phyloP scores from a whole-genome alignment of 331 rosid species.

The Stylosanthes scabra region DNA sequence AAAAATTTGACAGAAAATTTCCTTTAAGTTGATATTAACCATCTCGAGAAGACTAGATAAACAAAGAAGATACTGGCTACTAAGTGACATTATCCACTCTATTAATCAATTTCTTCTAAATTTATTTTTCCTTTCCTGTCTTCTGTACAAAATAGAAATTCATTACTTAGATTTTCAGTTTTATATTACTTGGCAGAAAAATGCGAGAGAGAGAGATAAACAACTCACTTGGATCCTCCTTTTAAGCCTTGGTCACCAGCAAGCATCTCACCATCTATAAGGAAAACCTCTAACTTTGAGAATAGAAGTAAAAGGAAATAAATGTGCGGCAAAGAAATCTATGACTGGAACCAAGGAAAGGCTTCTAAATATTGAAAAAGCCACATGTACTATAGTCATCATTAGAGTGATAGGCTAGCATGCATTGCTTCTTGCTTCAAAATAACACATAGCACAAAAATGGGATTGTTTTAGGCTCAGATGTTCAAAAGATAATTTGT shows the following conservation, averaged over 20 bases:
- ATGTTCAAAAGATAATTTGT: constrained; percentile 6
- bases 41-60: constrained; percentile 17
- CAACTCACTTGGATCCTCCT: constrained; percentile 65
- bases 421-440: constrained; percentile 13
- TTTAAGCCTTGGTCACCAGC: constrained; percentile 49
- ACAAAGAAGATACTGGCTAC: constrained; percentile 10
- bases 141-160: constrained; percentile 5
- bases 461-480: not conserved
- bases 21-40: constrained; percentile 16
- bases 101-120: constrained; percentile 8
- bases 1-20: not conserved
- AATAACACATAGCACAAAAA: constrained; percentile 10
- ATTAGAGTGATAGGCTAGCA: constrained; percentile 13
- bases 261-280: constrained; percentile 41
- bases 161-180: constrained; percentile 22
- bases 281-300: constrained; percentile 53
- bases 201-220: constrained; percentile 15
- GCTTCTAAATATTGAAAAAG: constrained; percentile 2
- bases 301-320: constrained; percentile 8
- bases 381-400: not conserved
- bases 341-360: constrained; percentile 22
- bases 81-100: constrained; percentile 23
- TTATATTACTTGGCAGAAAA: constrained; percentile 23
- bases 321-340: constrained; percentile 11
- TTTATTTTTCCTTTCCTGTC: constrained; percentile 5